phyloP scores from a whole-genome alignment of 805 yeast species.

The Barnettozyma salicaria region DNA sequence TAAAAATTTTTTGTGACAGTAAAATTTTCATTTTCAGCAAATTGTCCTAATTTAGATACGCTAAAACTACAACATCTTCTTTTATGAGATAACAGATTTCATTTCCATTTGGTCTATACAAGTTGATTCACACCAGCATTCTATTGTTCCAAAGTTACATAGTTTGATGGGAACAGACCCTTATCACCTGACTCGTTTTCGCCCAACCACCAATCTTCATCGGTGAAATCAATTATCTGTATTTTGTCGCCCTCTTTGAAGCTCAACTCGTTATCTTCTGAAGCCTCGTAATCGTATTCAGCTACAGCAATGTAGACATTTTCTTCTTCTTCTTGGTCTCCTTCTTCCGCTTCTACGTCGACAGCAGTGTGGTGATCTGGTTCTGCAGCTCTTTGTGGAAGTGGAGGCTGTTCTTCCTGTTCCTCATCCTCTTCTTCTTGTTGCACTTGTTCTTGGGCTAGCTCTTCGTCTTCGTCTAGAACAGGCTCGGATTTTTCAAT shows the following conservation, averaged over 20 bases:
- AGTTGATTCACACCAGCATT: not conserved
- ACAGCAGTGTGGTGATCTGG: constrained; percentile 13
- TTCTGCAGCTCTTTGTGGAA: constrained; percentile 19
- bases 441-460: not conserved
- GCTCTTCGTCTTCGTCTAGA: constrained; percentile 1
- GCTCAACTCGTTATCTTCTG: constrained; percentile 85
- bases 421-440: constrained; percentile 2
- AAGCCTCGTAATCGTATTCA: constrained; percentile 84
- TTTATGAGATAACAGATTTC: not conserved
- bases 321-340: constrained; percentile 21
- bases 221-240: constrained; percentile 77
- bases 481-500: not conserved
- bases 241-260: constrained; percentile 82
- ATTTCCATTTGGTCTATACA: not conserved
- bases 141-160: constrained; percentile 43
- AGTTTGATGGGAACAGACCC: constrained; percentile 89
- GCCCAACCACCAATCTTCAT: constrained; percentile 98
- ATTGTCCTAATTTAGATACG: no score
- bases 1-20: constrained; percentile 15
- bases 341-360: constrained; percentile 14
- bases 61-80: no score
- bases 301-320: constrained; percentile 55
- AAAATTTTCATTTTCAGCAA: no score
- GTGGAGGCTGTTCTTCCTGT: constrained; percentile 9
- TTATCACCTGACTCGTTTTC: constrained; percentile 63